These are phyloP conservation scores for Cryptosporidium parvum DNA, from an alignment of 169 alveolate genomes.

Conservation along the genomic window DNA sequence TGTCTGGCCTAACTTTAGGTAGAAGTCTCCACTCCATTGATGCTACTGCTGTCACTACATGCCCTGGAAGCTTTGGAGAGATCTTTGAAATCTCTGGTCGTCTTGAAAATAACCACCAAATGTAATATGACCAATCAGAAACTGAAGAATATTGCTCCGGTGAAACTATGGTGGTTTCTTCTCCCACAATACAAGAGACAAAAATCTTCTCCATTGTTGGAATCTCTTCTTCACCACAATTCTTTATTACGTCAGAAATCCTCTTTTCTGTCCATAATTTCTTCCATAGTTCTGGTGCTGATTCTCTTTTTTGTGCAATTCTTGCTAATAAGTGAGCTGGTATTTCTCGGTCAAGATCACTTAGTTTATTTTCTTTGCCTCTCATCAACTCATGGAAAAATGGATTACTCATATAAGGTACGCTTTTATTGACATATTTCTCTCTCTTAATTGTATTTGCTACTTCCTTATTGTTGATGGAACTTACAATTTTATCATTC, in stretches of 20 bases:
- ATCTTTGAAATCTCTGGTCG: conserved; percentile 47
- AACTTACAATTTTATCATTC: neutral
- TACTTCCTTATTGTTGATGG: neutral
- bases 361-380: conserved; percentile 58
- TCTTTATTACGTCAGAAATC: conserved; percentile 30
- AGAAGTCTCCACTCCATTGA: conserved; percentile 73
- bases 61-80: conserved; percentile 68
- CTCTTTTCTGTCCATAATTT: conserved; percentile 42
- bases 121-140: conserved; percentile 70
- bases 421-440: conserved; percentile 3
- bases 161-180: conserved; percentile 3
- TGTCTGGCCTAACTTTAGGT: conserved; percentile 58
- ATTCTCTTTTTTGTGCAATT: conserved; percentile 17
- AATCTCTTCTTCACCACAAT: conserved; percentile 4
- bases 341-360: conserved; percentile 34
- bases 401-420: conserved; percentile 53
- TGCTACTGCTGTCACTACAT: conserved; percentile 49
- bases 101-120: conserved; percentile 75
- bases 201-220: conserved; percentile 26
- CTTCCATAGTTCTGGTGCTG: conserved; percentile 67
- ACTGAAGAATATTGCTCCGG: conserved; percentile 51
- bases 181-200: conserved; percentile 34
- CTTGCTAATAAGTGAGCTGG: conserved; percentile 52
- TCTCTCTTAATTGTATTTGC: neutral
- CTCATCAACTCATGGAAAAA: conserved; percentile 53